phyloP scores from a whole-genome alignment of 306 rosid genomes.

The Comarum palustre region DNA sequence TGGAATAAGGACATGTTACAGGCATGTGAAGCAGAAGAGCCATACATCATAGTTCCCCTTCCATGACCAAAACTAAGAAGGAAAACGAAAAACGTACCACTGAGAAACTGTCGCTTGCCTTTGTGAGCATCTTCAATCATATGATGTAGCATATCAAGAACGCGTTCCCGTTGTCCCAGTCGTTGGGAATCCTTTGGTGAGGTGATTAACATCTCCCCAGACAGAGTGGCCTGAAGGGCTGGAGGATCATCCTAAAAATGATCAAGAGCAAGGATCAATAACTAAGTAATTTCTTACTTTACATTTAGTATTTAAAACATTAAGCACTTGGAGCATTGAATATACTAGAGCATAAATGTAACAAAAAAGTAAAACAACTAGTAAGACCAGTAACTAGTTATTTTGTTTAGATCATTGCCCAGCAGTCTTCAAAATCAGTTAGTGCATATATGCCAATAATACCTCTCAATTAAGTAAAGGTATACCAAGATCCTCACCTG shows the following conservation, averaged over 20 bases:
- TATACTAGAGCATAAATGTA: not conserved
- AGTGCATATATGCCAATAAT: not conserved
- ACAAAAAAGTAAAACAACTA: not conserved
- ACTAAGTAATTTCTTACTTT: not conserved
- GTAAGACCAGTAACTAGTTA: not conserved
- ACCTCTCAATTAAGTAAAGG: conserved; percentile 20
- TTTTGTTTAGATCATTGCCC: not conserved
- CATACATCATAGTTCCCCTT: conserved; percentile 17
- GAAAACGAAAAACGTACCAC: conserved; percentile 52
- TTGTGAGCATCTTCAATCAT: conserved; percentile 97
- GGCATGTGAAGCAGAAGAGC: conserved; percentile 19
- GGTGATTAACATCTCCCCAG: conserved; percentile 60
- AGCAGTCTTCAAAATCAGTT: not conserved
- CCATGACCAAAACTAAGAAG: not conserved
- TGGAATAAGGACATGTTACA: conserved; percentile 25
- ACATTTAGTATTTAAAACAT: not conserved
- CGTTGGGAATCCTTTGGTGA: conserved; percentile 65
- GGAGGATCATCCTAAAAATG: conserved; percentile 68
- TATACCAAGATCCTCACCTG: conserved; percentile 52
- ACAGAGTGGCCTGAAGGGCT: conserved; percentile 63
- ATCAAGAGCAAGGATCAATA: conserved; percentile 26
- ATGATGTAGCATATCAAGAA: conserved; percentile 86
- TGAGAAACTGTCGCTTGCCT: conserved; percentile 90
- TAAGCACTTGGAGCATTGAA: not conserved
- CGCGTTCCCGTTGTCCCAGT: conserved; percentile 92